Conservation (phyloP, 495 filamentous ascomycete species). For the Penicillium desertorum region DNA sequence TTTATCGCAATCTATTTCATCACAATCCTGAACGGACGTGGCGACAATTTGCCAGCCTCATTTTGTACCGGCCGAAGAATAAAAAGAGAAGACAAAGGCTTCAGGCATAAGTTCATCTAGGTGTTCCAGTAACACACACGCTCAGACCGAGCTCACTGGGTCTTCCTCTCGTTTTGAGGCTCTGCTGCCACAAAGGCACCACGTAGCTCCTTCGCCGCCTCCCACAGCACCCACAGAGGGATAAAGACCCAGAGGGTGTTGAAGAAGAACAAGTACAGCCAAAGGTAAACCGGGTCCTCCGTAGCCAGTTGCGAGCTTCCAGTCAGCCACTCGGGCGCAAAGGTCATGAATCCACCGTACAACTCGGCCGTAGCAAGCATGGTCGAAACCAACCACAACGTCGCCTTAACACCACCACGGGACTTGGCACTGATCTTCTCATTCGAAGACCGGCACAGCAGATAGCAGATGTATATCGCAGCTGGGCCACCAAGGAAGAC, state of each 20-base stretch:
- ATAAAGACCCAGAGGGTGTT: slow-evolving; percentile 86
- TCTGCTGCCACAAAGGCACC: slow-evolving; percentile 51
- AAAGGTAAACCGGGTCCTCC: slow-evolving; percentile 79
- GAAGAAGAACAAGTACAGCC: slow-evolving; percentile 90
- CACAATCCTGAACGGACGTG: background rate
- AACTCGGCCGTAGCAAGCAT: slow-evolving; percentile 89
- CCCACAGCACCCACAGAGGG: slow-evolving; percentile 73
- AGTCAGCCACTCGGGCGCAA: slow-evolving; percentile 89
- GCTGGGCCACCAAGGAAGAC: slow-evolving; percentile 75
- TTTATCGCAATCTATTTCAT: too few relatives aligned
- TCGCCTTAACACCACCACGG: slow-evolving; percentile 48
- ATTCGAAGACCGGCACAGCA: slow-evolving; percentile 46
- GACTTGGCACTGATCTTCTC: slow-evolving; percentile 16
- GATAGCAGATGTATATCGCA: slow-evolving; percentile 67
- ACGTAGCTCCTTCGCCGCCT: slow-evolving; percentile 60
- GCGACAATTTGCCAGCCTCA: background rate
- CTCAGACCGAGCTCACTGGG: slow-evolving; percentile 6
- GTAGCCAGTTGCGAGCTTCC: slow-evolving; percentile 74
- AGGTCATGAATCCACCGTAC: slow-evolving; percentile 97
- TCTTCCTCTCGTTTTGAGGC: slow-evolving; percentile 16
- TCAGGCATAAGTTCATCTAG: background rate
- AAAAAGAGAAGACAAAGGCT: background rate
- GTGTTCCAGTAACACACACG: background rate
- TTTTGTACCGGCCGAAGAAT: background rate
- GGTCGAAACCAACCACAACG: slow-evolving; percentile 66